Evolutionary conservation across 1,284 basidiomycete species (phyloP).

Genomic region (Salmacisia buchloeana): DNA sequence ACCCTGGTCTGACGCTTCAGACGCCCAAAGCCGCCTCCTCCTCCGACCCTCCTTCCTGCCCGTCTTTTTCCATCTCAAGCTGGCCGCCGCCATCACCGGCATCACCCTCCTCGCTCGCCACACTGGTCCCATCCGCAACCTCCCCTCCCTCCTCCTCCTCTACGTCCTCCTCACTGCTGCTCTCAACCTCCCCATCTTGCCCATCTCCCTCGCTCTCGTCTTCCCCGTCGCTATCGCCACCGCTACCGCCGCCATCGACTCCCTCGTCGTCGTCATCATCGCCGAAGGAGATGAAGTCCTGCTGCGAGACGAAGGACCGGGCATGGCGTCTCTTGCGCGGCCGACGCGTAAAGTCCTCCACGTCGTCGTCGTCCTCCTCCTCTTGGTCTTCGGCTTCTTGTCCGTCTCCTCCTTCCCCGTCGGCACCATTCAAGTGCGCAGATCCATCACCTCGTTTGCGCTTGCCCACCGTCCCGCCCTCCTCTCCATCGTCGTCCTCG

Average conservation of each 20-base stretch:
- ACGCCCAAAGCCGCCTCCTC: no score
- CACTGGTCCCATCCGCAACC: no score
- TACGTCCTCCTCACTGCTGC: neutral
- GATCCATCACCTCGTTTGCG: neutral
- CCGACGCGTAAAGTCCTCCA: neutral
- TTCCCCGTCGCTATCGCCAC: conserved; percentile 16
- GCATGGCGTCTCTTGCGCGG: conserved; percentile 12
- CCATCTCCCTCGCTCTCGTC: conserved; percentile 3
- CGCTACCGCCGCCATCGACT: conserved; percentile 15
- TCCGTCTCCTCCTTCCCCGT: neutral
- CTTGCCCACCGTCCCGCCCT: neutral
- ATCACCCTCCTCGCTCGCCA: neutral
- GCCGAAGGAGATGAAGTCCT: conserved; percentile 42
- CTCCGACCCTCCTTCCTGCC: no score
- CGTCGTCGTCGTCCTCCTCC: neutral
- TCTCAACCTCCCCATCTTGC: conserved; percentile 6
- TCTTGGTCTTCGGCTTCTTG: neutral
- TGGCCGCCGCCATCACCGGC: conserved; percentile 3
- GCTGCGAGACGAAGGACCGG: conserved; percentile 32
- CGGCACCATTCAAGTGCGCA: neutral
- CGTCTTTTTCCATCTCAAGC: neutral
- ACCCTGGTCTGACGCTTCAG: no score
- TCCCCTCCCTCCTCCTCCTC: neutral
- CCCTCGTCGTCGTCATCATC: conserved; percentile 14
- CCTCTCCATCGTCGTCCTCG: neutral